Evolutionary conservation across 164 flowering plant species (phyloP).

Genomic region (Berberis vulgaris): DNA sequence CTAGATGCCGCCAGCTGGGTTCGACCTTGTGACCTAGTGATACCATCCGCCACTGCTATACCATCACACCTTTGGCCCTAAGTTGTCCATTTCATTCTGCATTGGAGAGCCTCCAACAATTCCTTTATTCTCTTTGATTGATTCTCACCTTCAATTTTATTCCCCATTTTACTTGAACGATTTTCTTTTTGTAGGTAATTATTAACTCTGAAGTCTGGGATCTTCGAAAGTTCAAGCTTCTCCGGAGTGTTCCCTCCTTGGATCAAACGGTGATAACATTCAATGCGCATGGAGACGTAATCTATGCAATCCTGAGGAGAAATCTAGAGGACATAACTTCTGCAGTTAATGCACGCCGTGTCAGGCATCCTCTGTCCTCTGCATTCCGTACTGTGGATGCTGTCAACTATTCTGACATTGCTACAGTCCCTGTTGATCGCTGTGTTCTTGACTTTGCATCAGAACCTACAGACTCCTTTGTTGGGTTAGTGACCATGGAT

Average conservation of each 20-base stretch:
- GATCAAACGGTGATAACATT: slow-evolving; percentile 84
- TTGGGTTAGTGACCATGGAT: slow-evolving; percentile 85
- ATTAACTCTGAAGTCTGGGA: slow-evolving; percentile 98
- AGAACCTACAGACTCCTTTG: slow-evolving; percentile 82
- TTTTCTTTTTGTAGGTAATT: slow-evolving; percentile 45
- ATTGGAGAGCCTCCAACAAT: no score
- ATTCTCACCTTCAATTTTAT: neutral
- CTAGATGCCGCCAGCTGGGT: no score
- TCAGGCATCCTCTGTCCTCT: slow-evolving; percentile 67
- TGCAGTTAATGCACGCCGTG: slow-evolving; percentile 67
- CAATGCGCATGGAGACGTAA: slow-evolving; percentile 75
- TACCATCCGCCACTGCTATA: no score
- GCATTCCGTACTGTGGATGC: slow-evolving; percentile 93
- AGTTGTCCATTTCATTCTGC: no score
- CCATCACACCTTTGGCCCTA: no score
- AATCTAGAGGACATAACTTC: slow-evolving; percentile 81
- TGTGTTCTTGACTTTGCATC: slow-evolving; percentile 88
- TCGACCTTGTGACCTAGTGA: no score
- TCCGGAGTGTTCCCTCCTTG: slow-evolving; percentile 77
- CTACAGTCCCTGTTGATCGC: slow-evolving; percentile 82
- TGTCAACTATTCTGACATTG: slow-evolving; percentile 83
- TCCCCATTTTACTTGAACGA: neutral
- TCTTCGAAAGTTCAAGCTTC: slow-evolving; percentile 74
- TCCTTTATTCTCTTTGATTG: neutral
- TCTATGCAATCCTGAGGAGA: slow-evolving; percentile 77